Base-by-base conservation (phyloP, 768 basidiomycete species). In the Leccinum imitatum region DNA sequence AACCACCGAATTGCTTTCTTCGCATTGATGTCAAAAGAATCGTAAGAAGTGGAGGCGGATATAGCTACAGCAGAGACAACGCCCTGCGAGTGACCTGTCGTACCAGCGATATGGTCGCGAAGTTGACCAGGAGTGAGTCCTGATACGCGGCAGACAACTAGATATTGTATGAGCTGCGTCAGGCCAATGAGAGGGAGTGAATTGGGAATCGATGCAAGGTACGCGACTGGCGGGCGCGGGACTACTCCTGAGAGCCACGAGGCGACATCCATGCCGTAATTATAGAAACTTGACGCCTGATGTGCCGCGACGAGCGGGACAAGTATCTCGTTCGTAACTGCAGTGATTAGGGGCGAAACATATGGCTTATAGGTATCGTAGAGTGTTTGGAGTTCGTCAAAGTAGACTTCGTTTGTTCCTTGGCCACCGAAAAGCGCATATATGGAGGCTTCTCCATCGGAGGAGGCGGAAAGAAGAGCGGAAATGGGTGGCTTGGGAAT, bases 361-460 rank as follows among this genome's bases (percentile, higher is more conserved):
- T 93, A 96, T 11, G 95, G 89, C 63, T 80, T 85, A 82, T 99
- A 98, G 61, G 85, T 90, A 76, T 97, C 90, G 76, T 91, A 95
- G 54, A 98, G 87, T 53, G 81, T 78, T 77, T 96, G 91, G 19
- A 99, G 83, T 74, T 98, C 97, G 73, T 96, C 92, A 73, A 98
- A 94, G 79, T 98, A 99, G 60, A 96, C 91, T 71, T 98, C 97
- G 75, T 98, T 98, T 60, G 90, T 93, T 59, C 97, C 97, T 76
- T 99, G 97, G 14, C 97, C 97, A 54, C 96, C 96, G 71, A 99
- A 99, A 44, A 99, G 79, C 54, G 93, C 96, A 76, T 90, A 98
- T 67, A 98, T 78, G 23, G n/a, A 30, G 27, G 27, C 27, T 1
- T 30, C 27, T 30, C 27, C 27, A 30, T 30, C 27, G 27, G 27